Percentiles rank a stretch among this genome's conserved stretches.
Evolutionary conservation across 2,329 filamentous ascomycete species (phyloP).

Genomic region (Pseudocercospora pini-densiflorae): DNA sequence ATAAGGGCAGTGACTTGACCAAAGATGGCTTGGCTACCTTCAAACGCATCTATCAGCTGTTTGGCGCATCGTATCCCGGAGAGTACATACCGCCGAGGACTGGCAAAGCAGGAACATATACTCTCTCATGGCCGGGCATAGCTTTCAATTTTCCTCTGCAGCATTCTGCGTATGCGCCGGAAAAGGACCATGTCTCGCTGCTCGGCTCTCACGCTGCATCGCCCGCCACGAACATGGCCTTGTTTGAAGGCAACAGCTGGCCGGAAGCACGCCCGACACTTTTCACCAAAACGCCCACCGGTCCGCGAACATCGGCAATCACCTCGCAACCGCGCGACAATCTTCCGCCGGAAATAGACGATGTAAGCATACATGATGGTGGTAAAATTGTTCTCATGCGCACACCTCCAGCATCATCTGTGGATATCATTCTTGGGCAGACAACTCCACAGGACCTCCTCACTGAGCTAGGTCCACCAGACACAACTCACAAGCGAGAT

Average conservation of each 20-base stretch:
- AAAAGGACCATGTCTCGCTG: slow-evolving; percentile 81
- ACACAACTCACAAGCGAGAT: slow-evolving; percentile 73
- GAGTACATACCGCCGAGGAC: slow-evolving; percentile 76
- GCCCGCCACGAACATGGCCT: slow-evolving; percentile 82
- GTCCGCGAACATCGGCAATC: slow-evolving; percentile 72
- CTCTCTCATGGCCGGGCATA: slow-evolving; percentile 91
- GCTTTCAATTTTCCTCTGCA: slow-evolving; percentile 88
- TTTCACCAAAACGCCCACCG: slow-evolving; percentile 75
- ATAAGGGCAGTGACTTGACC: slow-evolving; percentile 79
- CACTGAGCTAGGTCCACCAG: slow-evolving; percentile 87
- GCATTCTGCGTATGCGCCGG: slow-evolving; percentile 73
- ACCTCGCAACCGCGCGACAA: slow-evolving; percentile 74
- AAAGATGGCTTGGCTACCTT: slow-evolving; percentile 55
- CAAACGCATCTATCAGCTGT: slow-evolving; percentile 76
- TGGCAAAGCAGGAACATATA: slow-evolving; percentile 72
- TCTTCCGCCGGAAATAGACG: slow-evolving; percentile 86
- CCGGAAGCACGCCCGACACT: slow-evolving; percentile 76
- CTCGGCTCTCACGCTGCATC: slow-evolving; percentile 78
- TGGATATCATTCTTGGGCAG: slow-evolving; percentile 77
- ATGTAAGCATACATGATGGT: slow-evolving; percentile 76
- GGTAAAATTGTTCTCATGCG: slow-evolving; percentile 79
- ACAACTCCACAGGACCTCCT: slow-evolving; percentile 92
- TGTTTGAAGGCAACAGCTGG: slow-evolving; percentile 93
- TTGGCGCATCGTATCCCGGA: slow-evolving; percentile 91
- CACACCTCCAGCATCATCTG: slow-evolving; percentile 67